These are phyloP conservation scores for Prunus mume DNA, from an alignment of 306 rosid genomes.

Conservation along the genomic window DNA sequence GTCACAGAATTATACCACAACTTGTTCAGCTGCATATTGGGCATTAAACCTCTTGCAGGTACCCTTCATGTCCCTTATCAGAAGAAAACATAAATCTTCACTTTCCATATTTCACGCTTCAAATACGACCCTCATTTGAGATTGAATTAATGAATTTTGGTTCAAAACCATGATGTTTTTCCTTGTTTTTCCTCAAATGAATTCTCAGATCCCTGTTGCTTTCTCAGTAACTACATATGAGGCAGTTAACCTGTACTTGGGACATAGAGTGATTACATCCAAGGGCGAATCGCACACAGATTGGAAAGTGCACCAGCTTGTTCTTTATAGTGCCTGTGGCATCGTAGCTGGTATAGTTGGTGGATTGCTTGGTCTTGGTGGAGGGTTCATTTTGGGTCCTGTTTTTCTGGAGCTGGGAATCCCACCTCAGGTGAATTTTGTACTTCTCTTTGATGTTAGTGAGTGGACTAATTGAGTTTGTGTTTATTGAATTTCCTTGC, in stretches of 20 bases:
- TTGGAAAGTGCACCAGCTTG: conserved; percentile 39
- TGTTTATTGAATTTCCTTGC: not conserved
- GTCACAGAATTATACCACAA: conserved; percentile 45
- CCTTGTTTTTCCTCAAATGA: not conserved
- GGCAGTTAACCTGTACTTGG: conserved; percentile 56
- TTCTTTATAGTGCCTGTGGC: conserved; percentile 48
- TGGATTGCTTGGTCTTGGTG: conserved; percentile 82
- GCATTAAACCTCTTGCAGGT: conserved; percentile 53
- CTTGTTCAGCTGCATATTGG: conserved; percentile 58
- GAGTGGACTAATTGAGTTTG: not conserved
- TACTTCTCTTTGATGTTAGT: not conserved
- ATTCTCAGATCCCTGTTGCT: conserved; percentile 8
- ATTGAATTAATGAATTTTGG: not conserved
- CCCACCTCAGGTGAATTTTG: conserved; percentile 62
- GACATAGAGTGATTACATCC: conserved; percentile 58
- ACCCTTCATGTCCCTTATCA: not conserved
- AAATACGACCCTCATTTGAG: not conserved
- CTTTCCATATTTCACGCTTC: not conserved
- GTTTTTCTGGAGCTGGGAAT: conserved; percentile 75
- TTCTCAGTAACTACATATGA: conserved; percentile 60
- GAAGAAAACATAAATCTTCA: not conserved
- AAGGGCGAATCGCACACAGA: conserved; percentile 35
- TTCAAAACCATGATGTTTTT: not conserved
- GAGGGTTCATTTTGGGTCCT: conserved; percentile 83
- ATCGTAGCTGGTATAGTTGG: conserved; percentile 65